Evolutionary conservation across 2,329 filamentous ascomycete genomes (phyloP), one percentile per base, ranked within the genome.

Genomic region (Scolecobasidium constrictum): DNA sequence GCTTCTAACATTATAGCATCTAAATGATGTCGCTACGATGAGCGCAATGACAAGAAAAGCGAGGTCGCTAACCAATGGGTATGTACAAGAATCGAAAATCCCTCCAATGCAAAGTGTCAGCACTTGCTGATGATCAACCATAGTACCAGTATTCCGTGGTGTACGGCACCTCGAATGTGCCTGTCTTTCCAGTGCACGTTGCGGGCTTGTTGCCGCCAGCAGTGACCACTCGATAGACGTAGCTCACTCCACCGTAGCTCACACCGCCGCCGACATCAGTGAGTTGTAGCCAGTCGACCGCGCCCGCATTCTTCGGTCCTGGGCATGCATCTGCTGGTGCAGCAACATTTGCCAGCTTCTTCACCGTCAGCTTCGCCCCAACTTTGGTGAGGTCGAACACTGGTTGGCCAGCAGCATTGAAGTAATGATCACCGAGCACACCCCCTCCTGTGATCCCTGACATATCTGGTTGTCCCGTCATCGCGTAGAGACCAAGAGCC

Each of bases 401-500:
- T 1, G 82, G 81, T 1, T 64, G 59, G 48, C 69, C 61, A 35
- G 53, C 48, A 37, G 48, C 47, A 58, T 71, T 72, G 67, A 86
- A 86, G 70, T 68, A 83, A 67, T 86, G 82, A 52, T 76, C 69
- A 21, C 81, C 82, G 12, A 79, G 55, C 51, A 71, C 68, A 4
- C 52, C 42, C 26, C 64, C 34, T 41, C 56, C 56, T 4, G 16
- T 9, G 9, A 43, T 6, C 11, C 18, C 11, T 7, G 40, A 9
- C 23, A 40, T 16, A 16, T 31, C 26, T n/a, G 38, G 38, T 4
- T 31, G 19, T 4, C 12, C 17, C 34, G 21, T 15, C 5, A 13
- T 1, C 17, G 36, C 5, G 22, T 17, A 28, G 11, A 34, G 9
- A 26, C 35, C 39, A 33, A 42, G 34, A 13, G 33, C 39, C 9